Base-by-base conservation (phyloP, 371 early-diverging fungal species). In the Rhizopus stolonifer region DNA sequence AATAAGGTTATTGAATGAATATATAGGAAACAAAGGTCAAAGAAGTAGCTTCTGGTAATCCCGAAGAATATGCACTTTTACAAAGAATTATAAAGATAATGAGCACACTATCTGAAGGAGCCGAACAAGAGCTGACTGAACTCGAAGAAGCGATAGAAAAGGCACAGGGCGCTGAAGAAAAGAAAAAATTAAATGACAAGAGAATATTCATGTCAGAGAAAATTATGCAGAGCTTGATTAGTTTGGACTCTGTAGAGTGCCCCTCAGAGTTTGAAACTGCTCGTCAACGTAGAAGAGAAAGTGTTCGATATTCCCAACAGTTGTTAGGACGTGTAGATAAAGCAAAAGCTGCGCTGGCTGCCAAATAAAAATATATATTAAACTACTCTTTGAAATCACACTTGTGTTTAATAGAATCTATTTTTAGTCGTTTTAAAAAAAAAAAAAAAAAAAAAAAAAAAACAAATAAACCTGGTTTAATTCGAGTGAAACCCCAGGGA, bases 201-300 rank as follows among this genome's bases (percentile, higher is more conserved):
- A 79, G 81, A 15, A 64, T 66, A 11, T 60, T 60, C 13, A 38
- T 82, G 21, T 80, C 83, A 1, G 85, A 85, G 65, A 67, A 56
- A 33, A 52, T 85, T 26, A 74, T 83, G 72, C 81, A 82, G 58
- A 64, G 75, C 1, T 49, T 85, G 23, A 64, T 85, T 32, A 54
- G 67, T 24, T 65, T 83, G 53, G 85, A 85, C 55, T 70, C 76
- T 1, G 77, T 83, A 4, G 78, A 72, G 32, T 83, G 82, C 47
- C 72, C 82, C 15, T 60, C 57, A 15, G 74, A 67, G 14, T 83
- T 83, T 58, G 74, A 79, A 44, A 73, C 81, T 0, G 85, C 85
- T n/a, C 58, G 85, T 24, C 76, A 72, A 32, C 75, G 67, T 22
- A 70, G 85, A 62, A 59, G 72, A 56, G 81, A 81, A 53, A 75